Evolutionary conservation across 164 flowering plant genomes (phyloP).

Genomic region (Tetracentron sinense): DNA sequence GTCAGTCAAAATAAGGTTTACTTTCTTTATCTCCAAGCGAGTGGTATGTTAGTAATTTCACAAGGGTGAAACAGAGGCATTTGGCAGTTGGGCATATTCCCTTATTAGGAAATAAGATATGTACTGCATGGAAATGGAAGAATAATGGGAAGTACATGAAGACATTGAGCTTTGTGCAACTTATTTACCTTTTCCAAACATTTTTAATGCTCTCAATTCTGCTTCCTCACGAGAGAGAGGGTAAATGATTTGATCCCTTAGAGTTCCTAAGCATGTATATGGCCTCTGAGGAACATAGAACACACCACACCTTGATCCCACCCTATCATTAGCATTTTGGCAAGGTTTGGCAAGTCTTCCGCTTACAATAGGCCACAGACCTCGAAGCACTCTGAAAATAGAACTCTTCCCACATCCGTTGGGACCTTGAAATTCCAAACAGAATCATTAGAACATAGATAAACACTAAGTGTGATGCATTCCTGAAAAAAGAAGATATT

Average conservation of each 20-base stretch:
- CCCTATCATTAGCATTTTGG: constrained; percentile 31
- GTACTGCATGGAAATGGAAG: not conserved
- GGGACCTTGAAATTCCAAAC: constrained; percentile 59
- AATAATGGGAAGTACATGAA: not conserved
- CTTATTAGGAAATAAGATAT: not conserved
- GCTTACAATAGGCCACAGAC: constrained; percentile 85
- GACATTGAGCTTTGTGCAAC: not conserved
- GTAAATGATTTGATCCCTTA: constrained; percentile 95
- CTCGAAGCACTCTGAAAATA: constrained; percentile 89
- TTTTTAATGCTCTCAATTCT: constrained; percentile 32
- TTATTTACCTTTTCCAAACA: constrained; percentile 44
- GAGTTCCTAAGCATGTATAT: constrained; percentile 93
- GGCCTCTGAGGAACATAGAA: constrained; percentile 93
- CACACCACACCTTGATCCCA: constrained; percentile 48
- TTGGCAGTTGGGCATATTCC: not conserved
- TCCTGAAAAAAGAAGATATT: not conserved
- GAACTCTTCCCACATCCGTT: constrained; percentile 99
- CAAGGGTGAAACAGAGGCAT: not conserved
- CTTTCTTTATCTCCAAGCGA: not conserved
- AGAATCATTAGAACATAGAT: constrained; percentile 13
- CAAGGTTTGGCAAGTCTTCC: constrained; percentile 68
- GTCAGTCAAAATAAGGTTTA: no score
- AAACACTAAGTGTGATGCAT: not conserved
- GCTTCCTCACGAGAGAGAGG: constrained; percentile 93
- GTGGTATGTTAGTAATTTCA: not conserved